These are phyloP conservation scores for Volutella citrinella DNA, from an alignment of 2,329 filamentous ascomycete genomes.

Conservation along the genomic window DNA sequence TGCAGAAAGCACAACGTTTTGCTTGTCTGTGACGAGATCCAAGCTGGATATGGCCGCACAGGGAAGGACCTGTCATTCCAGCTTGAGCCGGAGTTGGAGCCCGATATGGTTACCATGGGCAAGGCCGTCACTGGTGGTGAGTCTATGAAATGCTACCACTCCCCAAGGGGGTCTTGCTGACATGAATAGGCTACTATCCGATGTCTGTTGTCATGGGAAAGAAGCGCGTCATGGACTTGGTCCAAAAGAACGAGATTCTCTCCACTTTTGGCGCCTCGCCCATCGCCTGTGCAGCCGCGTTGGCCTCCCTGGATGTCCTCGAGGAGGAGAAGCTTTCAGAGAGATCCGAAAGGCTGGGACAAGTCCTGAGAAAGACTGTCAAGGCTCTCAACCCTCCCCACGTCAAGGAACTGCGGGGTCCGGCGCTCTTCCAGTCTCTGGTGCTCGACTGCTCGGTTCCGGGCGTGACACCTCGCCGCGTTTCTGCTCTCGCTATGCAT, in stretches of 20 bases:
- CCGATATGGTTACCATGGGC: not conserved
- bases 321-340: conserved; percentile 1
- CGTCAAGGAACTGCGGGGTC: conserved; percentile 3
- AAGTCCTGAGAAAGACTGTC: conserved; percentile 3
- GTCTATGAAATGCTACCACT: no score
- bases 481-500: not conserved
- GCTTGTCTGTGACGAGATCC: conserved; percentile 91
- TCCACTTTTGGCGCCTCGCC: conserved; percentile 3
- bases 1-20: conserved; percentile 90
- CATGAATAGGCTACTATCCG: conserved; percentile 5
- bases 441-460: conserved; percentile 5
- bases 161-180: no score
- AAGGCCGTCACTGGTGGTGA: not conserved
- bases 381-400: conserved; percentile 3
- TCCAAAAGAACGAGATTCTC: conserved; percentile 2
- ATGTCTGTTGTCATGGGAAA: conserved; percentile 9
- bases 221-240: conserved; percentile 3
- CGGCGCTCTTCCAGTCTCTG: conserved; percentile 10
- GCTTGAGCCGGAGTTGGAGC: conserved; percentile 1
- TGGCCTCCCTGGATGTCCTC: conserved; percentile 4
- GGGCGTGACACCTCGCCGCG: conserved; percentile 3
- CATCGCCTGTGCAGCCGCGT: conserved; percentile 6
- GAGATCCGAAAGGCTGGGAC: conserved; percentile 6
- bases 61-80: conserved; percentile 87
- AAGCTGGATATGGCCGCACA: conserved; percentile 91